Conservation (phyloP, 2,329 filamentous ascomycete species). For the Fusarium brachygibbosum region DNA sequence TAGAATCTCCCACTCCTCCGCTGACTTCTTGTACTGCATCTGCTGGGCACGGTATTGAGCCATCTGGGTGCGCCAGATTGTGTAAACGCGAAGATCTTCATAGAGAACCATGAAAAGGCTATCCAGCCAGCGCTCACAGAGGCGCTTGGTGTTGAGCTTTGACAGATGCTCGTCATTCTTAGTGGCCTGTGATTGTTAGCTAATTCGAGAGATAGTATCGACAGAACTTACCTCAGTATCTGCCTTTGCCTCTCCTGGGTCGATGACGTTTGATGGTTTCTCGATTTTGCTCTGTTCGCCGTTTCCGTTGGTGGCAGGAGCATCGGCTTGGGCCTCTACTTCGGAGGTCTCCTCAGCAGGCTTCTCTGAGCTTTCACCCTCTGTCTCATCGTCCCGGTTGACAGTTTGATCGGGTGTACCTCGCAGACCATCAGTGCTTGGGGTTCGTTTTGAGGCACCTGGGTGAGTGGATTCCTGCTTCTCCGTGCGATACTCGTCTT, state of each 20-base stretch:
- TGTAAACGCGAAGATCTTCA: conserved; percentile 97
- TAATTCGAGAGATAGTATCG: too few species aligned
- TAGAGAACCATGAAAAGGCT: conserved; percentile 99
- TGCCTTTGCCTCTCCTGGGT: conserved; percentile 78
- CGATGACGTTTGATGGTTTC: conserved; percentile 83
- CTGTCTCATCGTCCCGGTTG: conserved; percentile 60
- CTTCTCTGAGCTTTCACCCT: conserved; percentile 53
- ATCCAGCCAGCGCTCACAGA: conserved; percentile 98
- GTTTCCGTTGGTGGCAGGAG: conserved; percentile 58
- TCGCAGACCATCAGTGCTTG: conserved; percentile 83
- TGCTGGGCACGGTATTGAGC: conserved; percentile 94
- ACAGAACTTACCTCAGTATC: conserved; percentile 73
- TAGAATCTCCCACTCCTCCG: conserved; percentile 98
- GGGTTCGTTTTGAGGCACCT: conserved; percentile 71
- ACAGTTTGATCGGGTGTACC: conserved; percentile 74
- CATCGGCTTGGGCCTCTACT: conserved; percentile 49
- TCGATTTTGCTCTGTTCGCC: conserved; percentile 69
- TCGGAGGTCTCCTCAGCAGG: conserved; percentile 48
- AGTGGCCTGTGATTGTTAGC: conserved; percentile 63
- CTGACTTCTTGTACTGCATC: conserved; percentile 95
- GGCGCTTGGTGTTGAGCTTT: conserved; percentile 94
- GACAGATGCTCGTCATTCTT: conserved; percentile 81
- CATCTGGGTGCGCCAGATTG: conserved; percentile 99
- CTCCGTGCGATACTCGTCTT: conserved; percentile 96
- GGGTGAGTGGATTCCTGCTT: conserved; percentile 72